Evolutionary conservation across 139 green algal species (phyloP).

Genomic region (Closterium sp.): DNA sequence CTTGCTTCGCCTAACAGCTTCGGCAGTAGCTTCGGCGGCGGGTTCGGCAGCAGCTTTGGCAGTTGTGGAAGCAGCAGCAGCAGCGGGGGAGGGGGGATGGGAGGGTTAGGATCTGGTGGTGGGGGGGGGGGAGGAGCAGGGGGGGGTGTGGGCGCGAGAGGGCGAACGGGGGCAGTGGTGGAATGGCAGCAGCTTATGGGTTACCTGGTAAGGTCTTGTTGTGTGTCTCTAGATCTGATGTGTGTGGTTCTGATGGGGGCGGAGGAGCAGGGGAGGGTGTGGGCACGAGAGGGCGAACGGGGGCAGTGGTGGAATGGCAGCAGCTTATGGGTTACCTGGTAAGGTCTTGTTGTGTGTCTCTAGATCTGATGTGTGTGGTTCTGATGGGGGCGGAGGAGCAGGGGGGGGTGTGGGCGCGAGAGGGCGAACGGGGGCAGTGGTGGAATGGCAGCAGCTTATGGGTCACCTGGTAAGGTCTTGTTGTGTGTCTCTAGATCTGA

Average conservation of each 20-base stretch:
- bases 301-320: constrained; percentile 42
- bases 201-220: constrained; percentile 23
- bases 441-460: constrained; percentile 44
- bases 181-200: constrained; percentile 47
- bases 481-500: no score
- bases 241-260: no score
- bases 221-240: no score
- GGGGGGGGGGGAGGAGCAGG: no score
- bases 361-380: no score
- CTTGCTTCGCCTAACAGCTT: not conserved
- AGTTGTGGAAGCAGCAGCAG: not conserved
- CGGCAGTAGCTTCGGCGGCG: not conserved
- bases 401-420: no score
- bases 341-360: not conserved
- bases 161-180: constrained; percentile 14
- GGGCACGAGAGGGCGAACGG: no score
- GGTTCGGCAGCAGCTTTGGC: not conserved
- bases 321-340: constrained; percentile 44
- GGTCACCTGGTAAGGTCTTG: constrained; percentile 19
- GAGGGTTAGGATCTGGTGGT: not conserved
- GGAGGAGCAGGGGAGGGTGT: no score
- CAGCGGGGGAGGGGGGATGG: not conserved
- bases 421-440: constrained; percentile 14
- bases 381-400: not conserved
- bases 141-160: not conserved